Evolutionary conservation across 148 eudicot species (phyloP), one percentile per base, ranked within the genome.

Genomic region (Fallopia convolvulus): DNA sequence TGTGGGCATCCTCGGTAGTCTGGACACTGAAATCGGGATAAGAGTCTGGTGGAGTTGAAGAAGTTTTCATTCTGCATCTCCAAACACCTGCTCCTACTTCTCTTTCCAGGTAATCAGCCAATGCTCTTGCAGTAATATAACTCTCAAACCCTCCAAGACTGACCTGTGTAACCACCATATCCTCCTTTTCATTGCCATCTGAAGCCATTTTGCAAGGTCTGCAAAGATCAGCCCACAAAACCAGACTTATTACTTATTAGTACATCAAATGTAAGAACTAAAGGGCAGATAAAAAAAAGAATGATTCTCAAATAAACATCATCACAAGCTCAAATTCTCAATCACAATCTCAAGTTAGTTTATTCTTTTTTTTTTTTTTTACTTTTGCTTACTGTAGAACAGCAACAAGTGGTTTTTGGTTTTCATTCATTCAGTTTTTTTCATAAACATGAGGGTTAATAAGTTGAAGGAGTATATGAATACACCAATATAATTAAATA

Each of bases 31-130:
- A 92, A 44, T 84, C 80, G 2, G 98, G 98, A 61, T 83, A 85
- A 0, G 93, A 84, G 2, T 90, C 96, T 0, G 80, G 84, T 56
- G 97, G 96, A 49, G 95, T 92, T 77, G 95, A 92, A 26, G 98
- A 94, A 66, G 89, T 92, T 86, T 94, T 94, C 77, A 94, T 56
- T 72, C 97, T 83, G 78, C 98, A 94, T 82, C 97, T 92, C 90
- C 85, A 92, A 2, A 90, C 95, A 21, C 70, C 68, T 48, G 74
- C 79, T 52, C 93, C 97, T 40, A 85, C 26, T 3, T 88, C 77
- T 15, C 84, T 81, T 81, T 92, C 92, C 48, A 94, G 79, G 86
- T 83, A 87, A 3, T 88, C 87, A 39, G 83, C 73, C 68, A 94
- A 90, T 85, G 53, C 70, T 78, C 86, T 82, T 41, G 97, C 98